Evolutionary conservation across 306 rosid species (phyloP), one percentile per base, ranked within the genome.

Genomic region (Cyclanthera cordifolia): DNA sequence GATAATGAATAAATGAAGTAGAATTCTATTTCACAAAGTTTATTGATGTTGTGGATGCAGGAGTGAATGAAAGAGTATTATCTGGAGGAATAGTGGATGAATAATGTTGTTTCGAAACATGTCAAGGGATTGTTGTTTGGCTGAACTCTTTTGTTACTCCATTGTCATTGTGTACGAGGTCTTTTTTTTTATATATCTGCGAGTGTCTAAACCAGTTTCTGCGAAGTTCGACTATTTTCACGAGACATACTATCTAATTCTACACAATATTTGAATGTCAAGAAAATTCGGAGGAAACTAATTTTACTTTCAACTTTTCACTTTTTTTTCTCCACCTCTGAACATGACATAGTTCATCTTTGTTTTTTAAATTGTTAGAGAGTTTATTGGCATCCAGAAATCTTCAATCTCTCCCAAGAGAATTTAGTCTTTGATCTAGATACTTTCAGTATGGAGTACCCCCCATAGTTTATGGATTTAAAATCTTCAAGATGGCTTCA

Each of bases 11-110:
- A n/a, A 43, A 64, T 13, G 3, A 21, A 11, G 51, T 17, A 39
- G 69, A 19, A 37, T 20, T 63, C 25, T n/a, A n/a, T 34, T 32
- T 46, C 67, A 0, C 2, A 41, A 37, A 43, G 3, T 24, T 21
- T 65, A 8, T 14, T 69, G 6, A 55, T 20, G 37, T 30, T 64
- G 8, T 21, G 72, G 24, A 10, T 75, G 85, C 80, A 81, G 85
- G 85, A 78, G 14, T 81, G 72, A 37, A 37, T 7, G 5, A 66
- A 72, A 63, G 28, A 14, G 71, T 53, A 52, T 47, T 45, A 59
- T 53, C 49, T 67, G 78, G 47, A 30, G 39, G 70, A 60, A 8
- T 57, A 23, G 12, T 43, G 69, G 9, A 1, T 12, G 10, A 12
- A 6, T 43, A n/a, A 64, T 21, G 20, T 1, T 43, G 37, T 64